These are phyloP conservation scores for Sclerotinia spermophila DNA, from an alignment of 2,329 filamentous ascomycete genomes.

Conservation along the genomic window DNA sequence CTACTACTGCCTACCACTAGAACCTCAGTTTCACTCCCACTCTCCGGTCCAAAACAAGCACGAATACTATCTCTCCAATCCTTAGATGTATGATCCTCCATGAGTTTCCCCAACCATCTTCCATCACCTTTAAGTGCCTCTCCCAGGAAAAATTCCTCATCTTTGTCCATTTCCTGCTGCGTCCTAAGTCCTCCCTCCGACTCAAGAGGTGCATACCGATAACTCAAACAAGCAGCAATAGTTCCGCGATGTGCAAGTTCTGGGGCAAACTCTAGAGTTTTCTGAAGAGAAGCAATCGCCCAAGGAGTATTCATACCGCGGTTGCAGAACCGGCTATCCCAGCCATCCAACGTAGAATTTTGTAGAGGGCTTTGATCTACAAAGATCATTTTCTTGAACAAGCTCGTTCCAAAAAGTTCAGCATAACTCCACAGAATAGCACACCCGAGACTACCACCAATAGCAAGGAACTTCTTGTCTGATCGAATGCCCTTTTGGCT, in stretches of 20 bases:
- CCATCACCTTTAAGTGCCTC: slow-evolving; percentile 34
- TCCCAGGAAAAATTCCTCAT: slow-evolving; percentile 34
- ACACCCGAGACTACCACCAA: slow-evolving; percentile 36
- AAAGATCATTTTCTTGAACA: slow-evolving; percentile 34
- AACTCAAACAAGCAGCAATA: slow-evolving; percentile 34
- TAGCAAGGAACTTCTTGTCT: slow-evolving; percentile 23
- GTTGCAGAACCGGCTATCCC: slow-evolving; percentile 34
- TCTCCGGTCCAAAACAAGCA: slow-evolving; percentile 27
- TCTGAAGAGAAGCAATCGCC: slow-evolving; percentile 31
- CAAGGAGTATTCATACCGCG: slow-evolving; percentile 33
- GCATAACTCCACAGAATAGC: slow-evolving; percentile 36
- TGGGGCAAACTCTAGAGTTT: slow-evolving; percentile 28
- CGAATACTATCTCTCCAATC: slow-evolving; percentile 35
- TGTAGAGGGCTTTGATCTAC: slow-evolving; percentile 37
- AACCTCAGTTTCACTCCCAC: slow-evolving; percentile 28
- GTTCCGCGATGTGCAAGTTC: slow-evolving; percentile 32
- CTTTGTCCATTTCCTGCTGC: slow-evolving; percentile 9
- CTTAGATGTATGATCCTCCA: slow-evolving; percentile 36
- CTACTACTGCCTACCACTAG: slow-evolving; percentile 35
- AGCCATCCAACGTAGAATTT: slow-evolving; percentile 30
- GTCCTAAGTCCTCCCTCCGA: slow-evolving; percentile 16
- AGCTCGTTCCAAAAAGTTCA: slow-evolving; percentile 32
- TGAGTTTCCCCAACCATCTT: slow-evolving; percentile 35
- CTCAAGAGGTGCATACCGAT: slow-evolving; percentile 28
- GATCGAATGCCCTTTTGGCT: neutral